Base-by-base conservation (phyloP, 2,329 filamentous ascomycete genomes). In the Onygenales sp. region DNA sequence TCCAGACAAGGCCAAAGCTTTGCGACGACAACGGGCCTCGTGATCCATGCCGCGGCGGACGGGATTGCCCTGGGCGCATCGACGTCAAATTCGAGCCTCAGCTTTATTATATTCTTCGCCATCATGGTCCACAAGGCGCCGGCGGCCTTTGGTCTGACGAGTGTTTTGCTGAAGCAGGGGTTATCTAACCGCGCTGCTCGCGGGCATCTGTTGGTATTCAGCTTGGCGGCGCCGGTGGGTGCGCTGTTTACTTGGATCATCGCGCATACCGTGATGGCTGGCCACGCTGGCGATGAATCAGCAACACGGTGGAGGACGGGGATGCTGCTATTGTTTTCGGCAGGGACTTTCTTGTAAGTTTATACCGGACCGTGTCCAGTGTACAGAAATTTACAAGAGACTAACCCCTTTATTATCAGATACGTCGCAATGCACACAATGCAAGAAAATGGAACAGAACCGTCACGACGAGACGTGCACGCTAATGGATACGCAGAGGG, bases 401-500 rank as follows among this genome's bases (percentile, higher is more conserved):
- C 44, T 46, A 33, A 46, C 31, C 11, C 1, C 8, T 46, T 17
- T 33, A 37, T 40, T 8, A 48, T 11, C 58, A 94, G 89, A 62
- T 95, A 97, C 65, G 93, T 98, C 43, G 93, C 93, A 1, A 96
- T 97, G 91, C 93, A 98, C 66, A 90, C 91, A 0, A 95, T 97
- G 89, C 88, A 94, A 66, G 91, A 95, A 63, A 73, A 71, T 51
- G 66, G 66, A n/a, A 61, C 66, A 17, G 63, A 62, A 34, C 61
- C 62, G 4, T 51, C 59, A 5, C 57, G 65, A 10, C 67, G 66
- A 9, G 66, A 71, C 37, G 3, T 37, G 32, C 62, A 66, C 48
- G 58, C 59, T n/a, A 74, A 74, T 55, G 72, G 73, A 45, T 74
- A 73, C 53, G 17, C 36, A 4, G 71, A 74, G 49, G 58, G 67